Conservation (phyloP, 345 rosid genomes). For the Zanthoxylum bungeanum region DNA sequence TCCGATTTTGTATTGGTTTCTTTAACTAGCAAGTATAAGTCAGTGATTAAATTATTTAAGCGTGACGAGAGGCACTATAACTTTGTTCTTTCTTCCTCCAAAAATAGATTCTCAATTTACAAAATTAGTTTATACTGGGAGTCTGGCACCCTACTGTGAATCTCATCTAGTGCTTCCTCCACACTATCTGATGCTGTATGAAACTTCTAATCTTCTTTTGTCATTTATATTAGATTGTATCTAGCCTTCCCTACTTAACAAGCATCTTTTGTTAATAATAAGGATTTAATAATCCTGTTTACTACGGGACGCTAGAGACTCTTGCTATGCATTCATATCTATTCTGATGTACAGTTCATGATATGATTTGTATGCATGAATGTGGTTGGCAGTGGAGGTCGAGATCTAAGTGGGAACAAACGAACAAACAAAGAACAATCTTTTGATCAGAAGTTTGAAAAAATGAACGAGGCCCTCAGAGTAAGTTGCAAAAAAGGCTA, state of each 20-base stretch:
- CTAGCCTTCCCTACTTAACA: neutral
- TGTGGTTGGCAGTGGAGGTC: constrained; percentile 61
- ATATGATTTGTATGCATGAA: constrained; percentile 5
- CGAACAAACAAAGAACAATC: constrained; percentile 67
- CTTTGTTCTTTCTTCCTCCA: neutral
- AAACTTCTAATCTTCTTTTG: neutral
- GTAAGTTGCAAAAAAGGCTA: constrained; percentile 77
- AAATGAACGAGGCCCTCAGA: constrained; percentile 56
- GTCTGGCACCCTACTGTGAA: neutral
- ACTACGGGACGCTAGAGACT: neutral
- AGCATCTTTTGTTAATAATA: neutral
- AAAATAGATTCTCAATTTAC: too few relatives aligned
- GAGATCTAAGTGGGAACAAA: constrained; percentile 74
- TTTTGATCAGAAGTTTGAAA: constrained; percentile 61
- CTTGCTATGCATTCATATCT: neutral
- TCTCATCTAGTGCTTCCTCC: neutral
- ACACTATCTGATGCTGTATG: neutral
- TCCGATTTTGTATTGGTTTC: neutral
- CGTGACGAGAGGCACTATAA: neutral
- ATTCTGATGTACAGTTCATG: neutral
- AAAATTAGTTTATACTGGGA: neutral
- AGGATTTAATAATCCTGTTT: neutral
- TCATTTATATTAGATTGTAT: neutral
- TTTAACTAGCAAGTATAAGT: neutral
- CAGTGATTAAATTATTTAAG: neutral